Evolutionary conservation across 441 rosid species (phyloP).

Genomic region (Gossypium laxum): DNA sequence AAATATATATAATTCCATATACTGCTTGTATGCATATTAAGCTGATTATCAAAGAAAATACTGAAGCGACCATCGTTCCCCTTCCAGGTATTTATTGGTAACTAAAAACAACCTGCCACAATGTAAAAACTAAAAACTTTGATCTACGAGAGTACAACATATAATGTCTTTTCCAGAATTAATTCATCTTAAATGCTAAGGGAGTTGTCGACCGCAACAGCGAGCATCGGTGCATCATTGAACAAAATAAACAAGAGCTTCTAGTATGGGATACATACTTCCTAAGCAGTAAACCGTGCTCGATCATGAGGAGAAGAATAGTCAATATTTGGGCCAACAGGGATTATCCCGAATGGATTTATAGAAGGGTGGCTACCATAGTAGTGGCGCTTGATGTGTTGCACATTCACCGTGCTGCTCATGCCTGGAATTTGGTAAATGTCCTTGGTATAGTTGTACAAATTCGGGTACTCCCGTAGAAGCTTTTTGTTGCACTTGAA

Average conservation of each 20-base stretch:
- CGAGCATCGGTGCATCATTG: background rate
- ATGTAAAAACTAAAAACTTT: background rate
- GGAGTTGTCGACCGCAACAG: background rate
- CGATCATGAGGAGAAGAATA: constrained; percentile 54
- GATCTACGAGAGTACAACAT: background rate
- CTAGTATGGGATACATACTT: background rate
- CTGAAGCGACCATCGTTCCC: background rate
- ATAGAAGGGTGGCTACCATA: constrained; percentile 80
- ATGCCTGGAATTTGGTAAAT: constrained; percentile 57
- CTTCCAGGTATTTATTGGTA: background rate
- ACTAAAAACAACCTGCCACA: background rate
- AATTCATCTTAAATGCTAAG: background rate
- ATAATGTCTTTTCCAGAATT: background rate
- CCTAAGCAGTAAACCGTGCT: constrained; percentile 35
- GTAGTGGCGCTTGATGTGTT: constrained; percentile 69
- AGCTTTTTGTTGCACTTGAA: constrained; percentile 88
- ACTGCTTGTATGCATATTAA: background rate
- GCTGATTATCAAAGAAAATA: background rate
- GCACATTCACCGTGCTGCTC: constrained; percentile 55
- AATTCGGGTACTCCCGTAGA: constrained; percentile 61
- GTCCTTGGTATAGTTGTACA: constrained; percentile 77
- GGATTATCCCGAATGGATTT: constrained; percentile 62
- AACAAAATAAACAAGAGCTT: background rate
- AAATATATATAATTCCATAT: background rate
- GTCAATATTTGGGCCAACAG: constrained; percentile 55